Base-by-base conservation (phyloP, 176 grass and related monocot species). In the Puccinellia tenuiflora region DNA sequence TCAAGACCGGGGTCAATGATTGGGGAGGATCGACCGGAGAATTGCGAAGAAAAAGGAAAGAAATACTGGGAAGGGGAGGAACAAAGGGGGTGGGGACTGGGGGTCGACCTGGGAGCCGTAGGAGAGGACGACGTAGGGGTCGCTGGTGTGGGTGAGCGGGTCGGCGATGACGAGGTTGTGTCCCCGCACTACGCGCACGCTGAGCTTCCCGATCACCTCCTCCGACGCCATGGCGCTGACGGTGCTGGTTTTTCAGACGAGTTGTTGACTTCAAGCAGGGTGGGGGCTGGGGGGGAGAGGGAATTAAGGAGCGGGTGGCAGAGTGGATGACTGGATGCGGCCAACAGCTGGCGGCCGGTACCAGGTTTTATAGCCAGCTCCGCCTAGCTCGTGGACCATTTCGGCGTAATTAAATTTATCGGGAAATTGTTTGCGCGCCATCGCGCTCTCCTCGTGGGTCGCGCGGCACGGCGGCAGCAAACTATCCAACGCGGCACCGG, bases 111-210 rank as follows among this genome's bases (percentile, higher is more conserved):
- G 90, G 56, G 12, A 31, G 74, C 55, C 91, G 87, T 92, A 86
- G 45, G 31, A 75, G 67, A 99, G 72, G 71, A 96, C 81, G 76
- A 94, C 93, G 82, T 96, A 99, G 62, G 96, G 93, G 67, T 99
- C 96, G 87, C 96, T 99, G 77, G 91, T 88, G 17, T 89, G 85
- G 85, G 83, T 88, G 81, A 92, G 86, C 33, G 86, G 90, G 73
- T 92, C 90, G 31, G 67, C 68, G 65, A 89, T 76, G 84, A 8
- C 22, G 67, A 92, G 85, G 90, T 92, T 89, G 67, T 48, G 63
- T 77, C 86, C 90, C 46, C 86, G 85, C 47, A 92, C 26, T 2
- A 89, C 78, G 79, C 86, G 82, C 59, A 89, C 84, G 64, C 74
- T 92, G 79, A 92, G 63, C 83, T 83, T 82, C 39, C 88, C 88